A percentile compares a stretch with the other conserved stretches of the same genome.
These are phyloP conservation scores for Leishmania gerbilli DNA, from an alignment of 208 protist genomes.

Conservation along the genomic window DNA sequence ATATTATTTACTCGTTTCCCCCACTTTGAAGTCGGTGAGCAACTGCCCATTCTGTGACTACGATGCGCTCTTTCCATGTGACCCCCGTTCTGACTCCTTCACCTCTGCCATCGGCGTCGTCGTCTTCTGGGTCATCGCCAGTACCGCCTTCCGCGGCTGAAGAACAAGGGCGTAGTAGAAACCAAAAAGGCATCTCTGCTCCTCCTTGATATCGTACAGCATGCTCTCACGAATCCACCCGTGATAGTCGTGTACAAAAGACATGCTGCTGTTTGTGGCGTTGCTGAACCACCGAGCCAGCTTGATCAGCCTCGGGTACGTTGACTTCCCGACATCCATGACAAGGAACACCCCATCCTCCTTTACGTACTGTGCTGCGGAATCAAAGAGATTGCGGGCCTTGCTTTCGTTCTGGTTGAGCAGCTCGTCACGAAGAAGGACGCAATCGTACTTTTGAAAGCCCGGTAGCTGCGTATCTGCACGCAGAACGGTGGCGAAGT, in stretches of 20 bases:
- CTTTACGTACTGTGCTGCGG: conserved; percentile 47
- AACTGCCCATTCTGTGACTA: neutral
- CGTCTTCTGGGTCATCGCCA: neutral
- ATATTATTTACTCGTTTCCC: neutral
- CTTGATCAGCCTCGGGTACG: conserved; percentile 31
- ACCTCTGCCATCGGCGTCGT: neutral
- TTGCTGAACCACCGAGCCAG: conserved; percentile 59
- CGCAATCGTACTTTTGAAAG: conserved; percentile 76
- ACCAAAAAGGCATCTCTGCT: conserved; percentile 61
- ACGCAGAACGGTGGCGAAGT: conserved; percentile 62
- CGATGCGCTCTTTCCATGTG: neutral
- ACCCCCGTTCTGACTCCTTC: neutral
- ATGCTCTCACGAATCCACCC: conserved; percentile 72
- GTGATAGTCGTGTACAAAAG: conserved; percentile 74
- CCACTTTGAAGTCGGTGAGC: neutral
- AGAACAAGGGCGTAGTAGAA: conserved; percentile 72
- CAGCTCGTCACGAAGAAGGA: conserved; percentile 80
- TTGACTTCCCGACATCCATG: conserved; percentile 80
- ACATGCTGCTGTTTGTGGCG: conserved; percentile 68
- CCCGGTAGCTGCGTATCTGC: conserved; percentile 36
- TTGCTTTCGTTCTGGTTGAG: conserved; percentile 49
- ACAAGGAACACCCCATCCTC: conserved; percentile 68
- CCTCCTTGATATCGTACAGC: conserved; percentile 63
- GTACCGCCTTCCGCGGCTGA: conserved; percentile 3
- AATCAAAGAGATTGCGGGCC: conserved; percentile 62